A percentile compares a stretch with the other conserved stretches of the same genome.
Conservation (phyloP, 2,329 filamentous ascomycete genomes). For the Talaromyces verruculosus region DNA sequence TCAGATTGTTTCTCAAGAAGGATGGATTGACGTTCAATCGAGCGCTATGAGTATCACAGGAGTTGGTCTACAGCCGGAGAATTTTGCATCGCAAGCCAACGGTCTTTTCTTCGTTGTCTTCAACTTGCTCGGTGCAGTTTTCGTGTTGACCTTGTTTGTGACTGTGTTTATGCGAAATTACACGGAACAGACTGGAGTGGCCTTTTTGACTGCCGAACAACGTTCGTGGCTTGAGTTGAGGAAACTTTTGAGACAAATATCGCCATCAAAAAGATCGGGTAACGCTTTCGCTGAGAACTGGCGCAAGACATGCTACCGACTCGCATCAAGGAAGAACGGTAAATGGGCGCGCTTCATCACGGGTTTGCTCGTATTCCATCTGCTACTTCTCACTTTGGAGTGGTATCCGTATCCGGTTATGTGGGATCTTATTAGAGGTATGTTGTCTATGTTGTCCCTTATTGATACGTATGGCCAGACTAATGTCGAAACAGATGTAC, state of each 20-base stretch:
- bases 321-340: conserved; percentile 90
- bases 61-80: conserved; percentile 67
- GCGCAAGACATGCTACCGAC: conserved; percentile 92
- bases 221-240: conserved; percentile 94
- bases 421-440: conserved; percentile 69
- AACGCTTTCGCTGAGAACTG: conserved; percentile 72
- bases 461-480: no score
- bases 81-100: conserved; percentile 73
- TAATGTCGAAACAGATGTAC: conserved; percentile 51
- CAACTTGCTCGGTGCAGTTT: conserved; percentile 93
- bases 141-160: conserved; percentile 94
- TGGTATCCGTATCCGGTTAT: conserved; percentile 71
- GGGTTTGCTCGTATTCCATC: conserved; percentile 73
- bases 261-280: conserved; percentile 88
- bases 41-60: conserved; percentile 79
- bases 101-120: conserved; percentile 93
- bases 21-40: conserved; percentile 93
- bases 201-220: conserved; percentile 92
- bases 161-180: conserved; percentile 99
- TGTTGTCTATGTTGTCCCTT: conserved; percentile 28
- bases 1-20: conserved; percentile 97
- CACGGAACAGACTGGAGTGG: conserved; percentile 96
- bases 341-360: conserved; percentile 87
- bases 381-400: conserved; percentile 79
- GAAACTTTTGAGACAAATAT: conserved; percentile 87